Percentiles rank a stretch among this genome's conserved stretches.
phyloP scores from a whole-genome alignment of 805 yeast genomes.

The Cyberlindnera sargentensis region DNA sequence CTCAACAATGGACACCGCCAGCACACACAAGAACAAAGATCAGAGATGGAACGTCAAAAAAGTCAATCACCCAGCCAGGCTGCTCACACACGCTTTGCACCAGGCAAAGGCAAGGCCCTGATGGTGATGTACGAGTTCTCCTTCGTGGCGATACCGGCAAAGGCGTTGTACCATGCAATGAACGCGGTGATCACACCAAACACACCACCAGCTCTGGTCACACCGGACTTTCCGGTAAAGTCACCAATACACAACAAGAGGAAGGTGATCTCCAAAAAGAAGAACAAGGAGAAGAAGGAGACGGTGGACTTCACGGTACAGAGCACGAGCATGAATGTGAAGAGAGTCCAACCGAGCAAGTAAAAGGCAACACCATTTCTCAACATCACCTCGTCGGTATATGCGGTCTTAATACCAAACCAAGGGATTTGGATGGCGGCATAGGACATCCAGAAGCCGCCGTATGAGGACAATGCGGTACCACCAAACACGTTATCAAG shows the following conservation, averaged over 20 bases:
- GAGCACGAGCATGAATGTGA: slow-evolving; percentile 46
- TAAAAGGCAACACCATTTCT: slow-evolving; percentile 52
- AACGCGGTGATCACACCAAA: slow-evolving; percentile 47
- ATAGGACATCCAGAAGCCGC: slow-evolving; percentile 65
- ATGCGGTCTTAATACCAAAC: slow-evolving; percentile 55
- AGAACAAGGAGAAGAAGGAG: slow-evolving; percentile 52
- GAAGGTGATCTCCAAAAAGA: slow-evolving; percentile 48
- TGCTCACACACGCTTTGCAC: slow-evolving; percentile 11
- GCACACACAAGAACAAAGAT: no score
- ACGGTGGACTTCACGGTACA: slow-evolving; percentile 60
- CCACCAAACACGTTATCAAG: slow-evolving; percentile 64
- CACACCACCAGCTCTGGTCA: slow-evolving; percentile 49
- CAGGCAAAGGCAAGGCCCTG: slow-evolving; percentile 29
- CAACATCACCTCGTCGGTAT: slow-evolving; percentile 32
- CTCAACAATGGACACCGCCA: no score
- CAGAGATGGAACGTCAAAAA: not conserved
- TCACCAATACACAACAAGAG: slow-evolving; percentile 47
- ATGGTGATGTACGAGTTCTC: slow-evolving; percentile 41
- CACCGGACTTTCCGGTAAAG: slow-evolving; percentile 34
- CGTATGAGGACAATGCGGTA: slow-evolving; percentile 53
- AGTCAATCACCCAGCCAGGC: not conserved
- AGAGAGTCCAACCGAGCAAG: slow-evolving; percentile 55
- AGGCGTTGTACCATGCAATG: slow-evolving; percentile 55
- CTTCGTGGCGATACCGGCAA: slow-evolving; percentile 51
- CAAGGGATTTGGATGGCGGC: slow-evolving; percentile 52